These are phyloP conservation scores for Hypoxylon sp. DNA, from an alignment of 2,329 filamentous ascomycete species.

Conservation along the genomic window DNA sequence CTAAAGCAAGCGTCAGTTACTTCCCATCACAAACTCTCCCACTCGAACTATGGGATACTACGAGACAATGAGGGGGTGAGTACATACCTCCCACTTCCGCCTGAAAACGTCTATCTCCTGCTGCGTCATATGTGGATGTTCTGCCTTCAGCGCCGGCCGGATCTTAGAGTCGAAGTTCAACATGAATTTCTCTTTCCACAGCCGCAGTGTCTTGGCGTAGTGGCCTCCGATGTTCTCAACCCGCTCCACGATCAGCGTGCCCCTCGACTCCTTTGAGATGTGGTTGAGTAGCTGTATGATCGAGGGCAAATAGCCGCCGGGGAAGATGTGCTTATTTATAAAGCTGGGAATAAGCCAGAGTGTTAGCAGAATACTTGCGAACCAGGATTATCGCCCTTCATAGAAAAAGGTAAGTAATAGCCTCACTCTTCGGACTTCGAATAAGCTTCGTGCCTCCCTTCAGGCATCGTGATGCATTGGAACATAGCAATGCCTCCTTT, in stretches of 20 bases:
- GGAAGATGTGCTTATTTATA: constrained; percentile 83
- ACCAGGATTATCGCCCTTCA: background rate
- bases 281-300: constrained; percentile 68
- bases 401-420: background rate
- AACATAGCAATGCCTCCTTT: constrained; percentile 77
- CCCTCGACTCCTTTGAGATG: constrained; percentile 71
- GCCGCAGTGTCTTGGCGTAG: constrained; percentile 75
- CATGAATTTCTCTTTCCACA: constrained; percentile 77
- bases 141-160: constrained; percentile 67
- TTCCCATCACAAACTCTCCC: too few relatives aligned
- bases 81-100: constrained; percentile 75
- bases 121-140: constrained; percentile 71
- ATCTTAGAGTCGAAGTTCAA: constrained; percentile 72
- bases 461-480: constrained; percentile 83
- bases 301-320: constrained; percentile 77
- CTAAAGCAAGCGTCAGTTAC: constrained; percentile 49
- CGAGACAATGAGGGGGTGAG: background rate
- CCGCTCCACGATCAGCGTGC: constrained; percentile 73
- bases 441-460: constrained; percentile 75
- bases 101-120: constrained; percentile 75
- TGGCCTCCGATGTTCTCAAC: constrained; percentile 81
- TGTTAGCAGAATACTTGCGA: constrained; percentile 5
- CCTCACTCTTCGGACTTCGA: constrained; percentile 72
- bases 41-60: constrained; percentile 12
- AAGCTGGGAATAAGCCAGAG: constrained; percentile 62